Evolutionary conservation across 495 filamentous ascomycete genomes (phyloP), one percentile per base, ranked within the genome.

Genomic region (Talaromyces ruber): DNA sequence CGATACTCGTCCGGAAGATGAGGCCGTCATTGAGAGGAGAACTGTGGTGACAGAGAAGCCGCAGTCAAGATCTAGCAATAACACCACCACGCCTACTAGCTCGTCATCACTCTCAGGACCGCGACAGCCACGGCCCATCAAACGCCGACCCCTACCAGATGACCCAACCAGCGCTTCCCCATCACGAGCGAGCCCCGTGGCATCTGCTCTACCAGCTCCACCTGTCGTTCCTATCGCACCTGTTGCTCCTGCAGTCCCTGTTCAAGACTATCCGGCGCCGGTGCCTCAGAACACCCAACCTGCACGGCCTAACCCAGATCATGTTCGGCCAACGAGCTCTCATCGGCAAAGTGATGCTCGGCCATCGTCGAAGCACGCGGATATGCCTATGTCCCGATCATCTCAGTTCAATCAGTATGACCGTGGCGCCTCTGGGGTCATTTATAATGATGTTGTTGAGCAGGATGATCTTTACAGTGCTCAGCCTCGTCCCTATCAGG

Each of bases 1-100:
- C 74, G 94, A 99, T 71, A 87, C 82, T 37, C 85, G 93, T 14
- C 87, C 91, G 34, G 92, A 92, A 73, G 83, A 86, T 16, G 89
- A 89, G 64, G 82, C 84, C 54, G 67, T 79, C 21, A 81, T 76
- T 34, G 82, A 83, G 58, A 83, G 80, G 64, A 76, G 80, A 62
- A 82, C 78, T 50, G 78, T 81, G 64, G 58, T 58, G 22, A 69
- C 69, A 6, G 76, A 78, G 37, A 75, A 69, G 37, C 62, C 68
- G 21, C 67, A 71, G 28, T 61, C 63, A 50, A 78, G 71, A 47
- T n/a, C 68, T 7, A 61, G 57, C 29, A 62, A 45, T 28, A 60
- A 55, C 2, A 52, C 62, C 14, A 18, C 53, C 24, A 24, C 30
- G 18, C 9, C 59, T 12, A 56, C 63, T 24, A 60, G 68, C 24